Base-by-base conservation (phyloP, 2,329 filamentous ascomycete genomes). In the Penicillium janthinellum region DNA sequence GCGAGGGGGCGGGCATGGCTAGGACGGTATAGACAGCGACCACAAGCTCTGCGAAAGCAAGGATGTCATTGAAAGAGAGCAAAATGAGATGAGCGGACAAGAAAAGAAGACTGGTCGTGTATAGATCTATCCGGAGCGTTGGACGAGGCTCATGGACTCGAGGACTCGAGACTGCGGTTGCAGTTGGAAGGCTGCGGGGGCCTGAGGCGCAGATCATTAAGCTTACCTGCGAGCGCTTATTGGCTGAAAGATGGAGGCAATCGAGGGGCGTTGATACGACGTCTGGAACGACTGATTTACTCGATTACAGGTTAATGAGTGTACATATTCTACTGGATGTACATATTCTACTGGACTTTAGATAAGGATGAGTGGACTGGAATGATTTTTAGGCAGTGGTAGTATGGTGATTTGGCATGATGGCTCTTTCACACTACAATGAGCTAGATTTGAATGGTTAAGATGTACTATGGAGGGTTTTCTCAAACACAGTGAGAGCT, bases 1-100 rank as follows among this genome's bases (percentile, higher is more conserved):
- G 69, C 31, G 75, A 74, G 35, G 70, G 72, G 56, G 70, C 66
- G 42, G 71, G 70, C 75, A 77, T 77, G 35, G 50, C 62, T 57
- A 63, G 59, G 52, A 64, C 35, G 53, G 52, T 25, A 56, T 51
- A 50, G 20, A 42, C 56, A 49, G 61, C 39, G 51, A 58, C 58
- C 57, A 31, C 52, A 39, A 10, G 47, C n/a, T 53, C 17, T 14
- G 37, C 37, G 34, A 55, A 37, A 14, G 37, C 39, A 54, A 42
- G 28, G 39, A 28, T 53, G 35, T 45, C 63, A 68, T 65, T 67
- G 57, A 67, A 67, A 60, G 48, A 57, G 55, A 54, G 52, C 42
- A 11, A 50, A 11, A 41, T 14, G 6, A 39, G n/a, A 39, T 20
- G n/a, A 35, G 38, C 10, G 31, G 11, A 12, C 17, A 12, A 45